These are phyloP conservation scores for Xanthoconium purpureum DNA, from an alignment of 768 basidiomycete genomes.

Conservation along the genomic window DNA sequence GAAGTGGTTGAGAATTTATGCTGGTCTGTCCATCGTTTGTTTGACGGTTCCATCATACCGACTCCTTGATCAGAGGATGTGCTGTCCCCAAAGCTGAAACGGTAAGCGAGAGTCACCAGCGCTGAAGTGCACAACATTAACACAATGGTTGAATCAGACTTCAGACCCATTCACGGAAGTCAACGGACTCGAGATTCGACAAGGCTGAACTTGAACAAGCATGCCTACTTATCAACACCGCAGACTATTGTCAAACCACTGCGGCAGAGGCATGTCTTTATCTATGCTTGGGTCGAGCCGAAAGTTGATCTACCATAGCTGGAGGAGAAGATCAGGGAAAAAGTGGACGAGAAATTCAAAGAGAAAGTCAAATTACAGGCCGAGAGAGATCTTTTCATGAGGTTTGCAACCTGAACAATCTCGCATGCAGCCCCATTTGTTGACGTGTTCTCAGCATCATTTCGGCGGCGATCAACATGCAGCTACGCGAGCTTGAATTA, in stretches of 20 bases:
- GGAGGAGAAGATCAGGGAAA: constrained; percentile 87
- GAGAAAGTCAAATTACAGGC: constrained; percentile 78
- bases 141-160: constrained; percentile 32
- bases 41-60: neutral
- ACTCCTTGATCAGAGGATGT: constrained; percentile 71
- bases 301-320: constrained; percentile 47
- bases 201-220: constrained; percentile 71
- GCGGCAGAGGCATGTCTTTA: constrained; percentile 65
- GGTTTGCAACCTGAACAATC: constrained; percentile 43
- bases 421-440: neutral
- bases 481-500: constrained; percentile 83
- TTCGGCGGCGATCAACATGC: constrained; percentile 74
- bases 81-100: constrained; percentile 67
- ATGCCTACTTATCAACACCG: constrained; percentile 92
- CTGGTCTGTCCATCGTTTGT: constrained; percentile 49
- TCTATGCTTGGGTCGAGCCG: neutral
- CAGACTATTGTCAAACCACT: constrained; percentile 94
- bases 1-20: constrained; percentile 94
- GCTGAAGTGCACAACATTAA: neutral
- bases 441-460: constrained; percentile 55
- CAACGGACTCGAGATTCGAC: constrained; percentile 79
- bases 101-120: constrained; percentile 39
- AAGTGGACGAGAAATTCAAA: constrained; percentile 71
- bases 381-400: constrained; percentile 87
- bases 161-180: constrained; percentile 52